Evolutionary conservation across 805 yeast species (phyloP).

Genomic region (Candida ovalis): DNA sequence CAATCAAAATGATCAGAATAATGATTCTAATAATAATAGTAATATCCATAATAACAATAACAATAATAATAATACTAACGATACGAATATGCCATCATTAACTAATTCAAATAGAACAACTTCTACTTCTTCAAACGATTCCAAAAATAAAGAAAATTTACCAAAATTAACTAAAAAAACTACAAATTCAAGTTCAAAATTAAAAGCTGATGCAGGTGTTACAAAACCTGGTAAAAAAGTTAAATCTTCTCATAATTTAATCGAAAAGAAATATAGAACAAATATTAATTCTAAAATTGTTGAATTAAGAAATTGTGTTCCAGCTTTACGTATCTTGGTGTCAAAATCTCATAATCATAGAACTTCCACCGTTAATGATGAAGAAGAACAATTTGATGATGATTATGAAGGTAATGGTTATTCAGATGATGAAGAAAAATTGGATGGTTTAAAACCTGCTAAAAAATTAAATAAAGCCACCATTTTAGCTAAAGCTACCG

Average conservation of each 20-base stretch:
- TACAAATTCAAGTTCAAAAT: constrained; percentile 4
- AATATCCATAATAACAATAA: constrained; percentile 7
- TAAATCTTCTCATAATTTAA: constrained; percentile 73
- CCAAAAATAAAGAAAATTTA: neutral
- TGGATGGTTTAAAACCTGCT: constrained; percentile 77
- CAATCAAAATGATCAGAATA: neutral
- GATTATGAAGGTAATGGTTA: constrained; percentile 51
- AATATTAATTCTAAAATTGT: constrained; percentile 73
- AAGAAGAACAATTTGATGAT: constrained; percentile 42
- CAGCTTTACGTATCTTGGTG: constrained; percentile 54
- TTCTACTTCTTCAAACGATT: constrained; percentile 10
- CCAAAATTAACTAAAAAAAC: neutral
- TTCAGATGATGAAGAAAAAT: constrained; percentile 48
- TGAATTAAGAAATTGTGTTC: constrained; percentile 75
- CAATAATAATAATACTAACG: neutral
- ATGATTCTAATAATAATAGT: too few species aligned
- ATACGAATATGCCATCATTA: constrained; percentile 7
- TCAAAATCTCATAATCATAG: constrained; percentile 36
- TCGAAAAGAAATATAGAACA: constrained; percentile 78
- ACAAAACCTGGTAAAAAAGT: constrained; percentile 36
- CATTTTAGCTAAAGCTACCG: constrained; percentile 70
- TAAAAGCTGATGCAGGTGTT: constrained; percentile 7
- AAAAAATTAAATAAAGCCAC: constrained; percentile 74
- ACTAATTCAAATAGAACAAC: constrained; percentile 14
- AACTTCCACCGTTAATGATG: constrained; percentile 28